A percentile compares a stretch with the other conserved stretches of the same genome.
These are phyloP conservation scores for Aspergillus intermedius DNA, from an alignment of 2,329 filamentous ascomycete genomes.

Conservation along the genomic window DNA sequence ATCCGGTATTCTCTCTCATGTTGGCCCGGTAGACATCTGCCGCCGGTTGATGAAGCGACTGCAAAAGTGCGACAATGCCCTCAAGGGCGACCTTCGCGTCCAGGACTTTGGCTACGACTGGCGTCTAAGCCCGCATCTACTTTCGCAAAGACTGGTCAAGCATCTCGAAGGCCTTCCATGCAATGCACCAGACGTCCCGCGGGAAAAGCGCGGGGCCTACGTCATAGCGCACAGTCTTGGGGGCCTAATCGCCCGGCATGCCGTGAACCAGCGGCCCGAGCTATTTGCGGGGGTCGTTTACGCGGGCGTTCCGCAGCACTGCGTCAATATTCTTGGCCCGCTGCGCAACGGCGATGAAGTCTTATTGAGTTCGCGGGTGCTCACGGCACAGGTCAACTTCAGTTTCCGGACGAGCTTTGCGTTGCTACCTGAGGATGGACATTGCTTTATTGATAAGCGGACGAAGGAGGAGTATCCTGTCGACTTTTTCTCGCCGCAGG, in stretches of 20 bases:
- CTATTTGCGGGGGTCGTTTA: conserved; percentile 82
- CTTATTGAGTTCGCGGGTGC: conserved; percentile 76
- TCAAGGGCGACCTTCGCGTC: conserved; percentile 64
- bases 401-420: conserved; percentile 79
- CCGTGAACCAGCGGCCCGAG: conserved; percentile 76
- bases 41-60: conserved; percentile 73
- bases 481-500: conserved; percentile 73
- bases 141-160: conserved; percentile 63
- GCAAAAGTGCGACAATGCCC: conserved; percentile 65
- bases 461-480: conserved; percentile 75
- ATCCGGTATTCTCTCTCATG: conserved; percentile 82
- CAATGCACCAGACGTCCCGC: conserved; percentile 54
- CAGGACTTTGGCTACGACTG: conserved; percentile 96
- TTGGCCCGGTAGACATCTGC: conserved; percentile 86
- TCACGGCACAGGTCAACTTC: conserved; percentile 91
- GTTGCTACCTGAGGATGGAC: conserved; percentile 77
- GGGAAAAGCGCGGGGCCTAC: conserved; percentile 59
- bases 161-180: conserved; percentile 70
- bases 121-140: conserved; percentile 73
- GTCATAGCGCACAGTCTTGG: conserved; percentile 83
- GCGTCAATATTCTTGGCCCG: conserved; percentile 85
- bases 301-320: conserved; percentile 75
- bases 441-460: conserved; percentile 77
- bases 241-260: conserved; percentile 80
- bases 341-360: conserved; percentile 90